Base-by-base conservation (phyloP, 176 grass and related monocot species). In the Canna indica region DNA sequence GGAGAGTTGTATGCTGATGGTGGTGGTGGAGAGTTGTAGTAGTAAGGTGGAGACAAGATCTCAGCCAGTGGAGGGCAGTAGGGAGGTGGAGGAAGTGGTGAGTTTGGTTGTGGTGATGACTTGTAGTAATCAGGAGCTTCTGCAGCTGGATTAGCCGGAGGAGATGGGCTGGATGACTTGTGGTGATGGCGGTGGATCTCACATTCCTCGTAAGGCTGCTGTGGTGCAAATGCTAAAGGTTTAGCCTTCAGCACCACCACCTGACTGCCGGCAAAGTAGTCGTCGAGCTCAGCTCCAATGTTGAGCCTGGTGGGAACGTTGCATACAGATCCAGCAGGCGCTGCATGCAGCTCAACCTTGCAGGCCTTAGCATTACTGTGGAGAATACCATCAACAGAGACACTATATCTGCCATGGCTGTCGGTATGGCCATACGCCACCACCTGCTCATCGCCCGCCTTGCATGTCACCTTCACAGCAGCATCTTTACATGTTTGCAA, bases 381-480 rank as follows among this genome's bases (percentile, higher is more conserved):
- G 70, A 70, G 70, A 42, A 85, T 76, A 18, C 80, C 89, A 3
- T 69, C 77, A 65, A 91, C 76, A 38, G 13, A 70, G 41, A 88
- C 77, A 18, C 80, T 85, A 67, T 91, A 91, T 52, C 82, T 85
- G 1, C 85, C 89, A 47, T 83, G 85, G 80, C 38, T 75, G 69
- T 24, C 35, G 7, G 89, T 91, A 67, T 83, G 84, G 59, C 85
- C 82, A n/a, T 83, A 88, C 59, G 80, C 74, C 39, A 88, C 82
- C 25, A 85, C 46, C 70, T 80, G 82, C 41, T 85, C 70, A 7
- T 83, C 69, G 68, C 87, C 79, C 12, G 70, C 77, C 67, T 78
- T 83, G 36, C 89, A 91, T 72, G 89, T 91, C 41, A 91, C 82
- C 86, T 91, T 91, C 58, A 91, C 77, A 64, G 75, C 75, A 58